phyloP scores from a whole-genome alignment of 2,329 filamentous ascomycete genomes.

The Alternaria sp. region DNA sequence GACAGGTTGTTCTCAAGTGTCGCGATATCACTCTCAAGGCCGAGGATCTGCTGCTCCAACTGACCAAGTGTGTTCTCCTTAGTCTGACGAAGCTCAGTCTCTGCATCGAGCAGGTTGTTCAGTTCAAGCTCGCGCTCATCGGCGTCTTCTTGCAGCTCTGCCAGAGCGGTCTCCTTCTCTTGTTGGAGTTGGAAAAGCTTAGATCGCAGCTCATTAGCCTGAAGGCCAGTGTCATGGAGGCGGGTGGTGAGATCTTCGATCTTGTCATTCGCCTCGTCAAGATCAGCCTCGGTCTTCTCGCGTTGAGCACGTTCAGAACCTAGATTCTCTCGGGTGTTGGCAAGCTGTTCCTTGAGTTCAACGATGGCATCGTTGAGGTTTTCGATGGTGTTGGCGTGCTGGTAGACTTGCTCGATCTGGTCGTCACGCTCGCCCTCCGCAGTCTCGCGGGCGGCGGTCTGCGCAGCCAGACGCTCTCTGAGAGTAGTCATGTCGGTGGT shows the following conservation, averaged over 20 bases:
- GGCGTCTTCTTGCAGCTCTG: constrained; percentile 48
- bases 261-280: constrained; percentile 54
- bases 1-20: constrained; percentile 31
- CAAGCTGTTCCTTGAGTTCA: constrained; percentile 51
- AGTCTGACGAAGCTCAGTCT: constrained; percentile 49
- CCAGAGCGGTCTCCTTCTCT: constrained; percentile 50
- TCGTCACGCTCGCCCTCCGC: constrained; percentile 51
- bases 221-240: constrained; percentile 52
- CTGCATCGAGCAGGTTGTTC: constrained; percentile 49
- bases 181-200: constrained; percentile 58
- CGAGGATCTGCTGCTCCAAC: constrained; percentile 44
- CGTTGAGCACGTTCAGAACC: constrained; percentile 55
- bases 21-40: constrained; percentile 46
- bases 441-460: constrained; percentile 41
- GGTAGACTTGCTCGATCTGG: constrained; percentile 44
- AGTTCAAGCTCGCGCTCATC: constrained; percentile 52
- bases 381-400: constrained; percentile 47
- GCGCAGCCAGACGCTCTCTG: constrained; percentile 45
- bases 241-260: constrained; percentile 53
- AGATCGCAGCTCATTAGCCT: constrained; percentile 59
- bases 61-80: constrained; percentile 49
- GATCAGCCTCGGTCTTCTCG: constrained; percentile 53
- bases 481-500: constrained; percentile 44
- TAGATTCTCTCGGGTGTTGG: constrained; percentile 47
- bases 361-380: constrained; percentile 44